phyloP scores from a whole-genome alignment of 352 stramenopile species.

The Globisporangium polare region DNA sequence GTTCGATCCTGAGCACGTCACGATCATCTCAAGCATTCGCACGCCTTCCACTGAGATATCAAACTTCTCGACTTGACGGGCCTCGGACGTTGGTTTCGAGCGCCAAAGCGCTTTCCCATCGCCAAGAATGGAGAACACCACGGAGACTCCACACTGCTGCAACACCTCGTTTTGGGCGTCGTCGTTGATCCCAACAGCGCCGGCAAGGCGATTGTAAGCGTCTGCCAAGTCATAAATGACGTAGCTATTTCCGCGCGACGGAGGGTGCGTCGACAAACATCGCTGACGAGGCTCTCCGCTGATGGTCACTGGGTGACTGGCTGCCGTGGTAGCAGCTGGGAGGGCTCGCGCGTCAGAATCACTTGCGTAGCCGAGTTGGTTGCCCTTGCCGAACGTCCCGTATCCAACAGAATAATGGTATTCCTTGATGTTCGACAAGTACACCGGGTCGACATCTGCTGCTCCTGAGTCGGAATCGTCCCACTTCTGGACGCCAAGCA shows the following conservation, averaged over 20 bases:
- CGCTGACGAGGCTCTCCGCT: slow-evolving; percentile 62
- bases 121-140: slow-evolving; percentile 69
- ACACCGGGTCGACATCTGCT: slow-evolving; percentile 47
- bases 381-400: slow-evolving; percentile 70
- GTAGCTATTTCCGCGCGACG: slow-evolving; percentile 61
- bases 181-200: slow-evolving; percentile 73
- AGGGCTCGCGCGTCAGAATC: slow-evolving; percentile 27
- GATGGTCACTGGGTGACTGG: slow-evolving; percentile 43
- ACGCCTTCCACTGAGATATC: slow-evolving; percentile 51
- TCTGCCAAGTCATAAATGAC: slow-evolving; percentile 79
- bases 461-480: slow-evolving; percentile 39
- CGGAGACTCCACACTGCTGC: slow-evolving; percentile 43
- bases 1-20: slow-evolving; percentile 70
- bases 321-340: slow-evolving; percentile 12
- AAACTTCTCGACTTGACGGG: slow-evolving; percentile 41
- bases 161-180: slow-evolving; percentile 56
- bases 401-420: slow-evolving; percentile 79
- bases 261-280: slow-evolving; percentile 77
- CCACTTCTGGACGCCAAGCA: slow-evolving; percentile 78
- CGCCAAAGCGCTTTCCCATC: slow-evolving; percentile 73
- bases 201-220: slow-evolving; percentile 50
- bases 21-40: slow-evolving; percentile 75
- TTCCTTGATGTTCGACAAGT: slow-evolving; percentile 73
- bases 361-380: slow-evolving; percentile 70
- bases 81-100: slow-evolving; percentile 53